Evolutionary conservation across 2,329 filamentous ascomycete genomes (phyloP), one percentile per base, ranked within the genome.

Genomic region (Aspergillus fijiensis): DNA sequence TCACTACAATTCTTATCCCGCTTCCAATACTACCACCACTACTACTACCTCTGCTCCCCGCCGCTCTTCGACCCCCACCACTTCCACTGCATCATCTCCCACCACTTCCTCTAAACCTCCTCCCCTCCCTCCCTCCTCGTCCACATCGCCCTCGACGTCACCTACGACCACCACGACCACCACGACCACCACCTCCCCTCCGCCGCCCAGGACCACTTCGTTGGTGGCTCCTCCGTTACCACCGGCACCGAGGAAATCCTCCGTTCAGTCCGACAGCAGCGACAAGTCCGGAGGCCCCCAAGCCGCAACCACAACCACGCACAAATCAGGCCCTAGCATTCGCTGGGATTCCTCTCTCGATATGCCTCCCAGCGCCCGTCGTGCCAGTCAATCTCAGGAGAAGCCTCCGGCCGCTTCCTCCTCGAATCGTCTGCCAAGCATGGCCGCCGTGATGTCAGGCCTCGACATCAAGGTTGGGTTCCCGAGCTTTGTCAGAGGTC

Each of bases 371-470:
- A 64, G 59, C 27, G 60, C 77, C 75, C 50, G 81, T 73, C 60
- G 59, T 74, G 78, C 69, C 71, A 79, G 42, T 75, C 81, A 67
- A 74, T 27, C 55, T 35, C 62, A 77, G 69, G 75, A 76, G 65
- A 71, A 69, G 56, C 61, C 65, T 5, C 39, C 39, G 4, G 16
- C 39, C 4, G 39, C 39, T 35, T 35, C 33, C 39, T 45, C 39
- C 53, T 69, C 62, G 47, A 65, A 58, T 51, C 50, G 65, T 69
- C 63, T 71, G 14, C 67, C 70, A 19, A 61, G 65, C 31, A 81
- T 84, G 79, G 80, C 80, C 5, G 74, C 76, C 23, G 73, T 79
- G 51, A 77, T 79, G 74, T 76, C 75, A 19, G 78, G 77, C 6
- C 66, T 71, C 52, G 77, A 79, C 57, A 66, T 76, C 33, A 68